Evolutionary conservation across 805 yeast species (phyloP), one percentile per base, ranked within the genome.

Genomic region (Alloascoidea hylecoeti): DNA sequence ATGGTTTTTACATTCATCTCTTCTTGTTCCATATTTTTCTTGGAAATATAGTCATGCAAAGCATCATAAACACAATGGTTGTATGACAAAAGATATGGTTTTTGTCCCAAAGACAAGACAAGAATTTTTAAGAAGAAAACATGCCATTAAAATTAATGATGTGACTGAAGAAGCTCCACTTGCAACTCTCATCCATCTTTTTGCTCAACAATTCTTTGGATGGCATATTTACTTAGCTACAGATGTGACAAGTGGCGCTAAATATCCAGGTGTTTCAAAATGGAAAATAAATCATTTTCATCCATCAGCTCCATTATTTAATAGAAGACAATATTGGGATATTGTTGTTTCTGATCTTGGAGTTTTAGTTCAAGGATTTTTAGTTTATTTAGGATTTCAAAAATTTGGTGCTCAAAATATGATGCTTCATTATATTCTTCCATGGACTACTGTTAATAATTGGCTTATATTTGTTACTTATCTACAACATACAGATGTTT

Each of bases 51-150:
- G 82, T 36, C 95, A 83, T 60, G 74, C 82, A 40, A 81, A 79
- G 68, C 95, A 83, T 63, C 95, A 83, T 68, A 83, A 83, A 66
- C 82, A 88, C 42, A 83, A 94, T 33, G 94, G 92, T 46, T 83
- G 83, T 57, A 51, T 83, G 55, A 63, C 77, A 32, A 71, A 84
- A 55, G 95, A 83, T 55, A 83, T 78, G 78, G 94, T 83, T 37
- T 83, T 79, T 51, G 81, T 83, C 39, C 95, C 95, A 38, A 61
- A 68, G 52, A 74, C 78, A 35, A 70, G 68, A 49, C 75, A 78
- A 45, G 58, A 68, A 51, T 83, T 68, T 55, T 50, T 67, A n/a
- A n/a, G n/a, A 42, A 48, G 57, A 41, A 41, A 46, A 27, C 59
- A 61, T 38, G 59, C 64, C n/a, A n/a, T n/a, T n/a, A n/a, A n/a